Percentiles rank a stretch among this genome's conserved stretches.
These are phyloP conservation scores for Oryza officinalis DNA, from an alignment of 176 grass and related monocot species.

Conservation along the genomic window DNA sequence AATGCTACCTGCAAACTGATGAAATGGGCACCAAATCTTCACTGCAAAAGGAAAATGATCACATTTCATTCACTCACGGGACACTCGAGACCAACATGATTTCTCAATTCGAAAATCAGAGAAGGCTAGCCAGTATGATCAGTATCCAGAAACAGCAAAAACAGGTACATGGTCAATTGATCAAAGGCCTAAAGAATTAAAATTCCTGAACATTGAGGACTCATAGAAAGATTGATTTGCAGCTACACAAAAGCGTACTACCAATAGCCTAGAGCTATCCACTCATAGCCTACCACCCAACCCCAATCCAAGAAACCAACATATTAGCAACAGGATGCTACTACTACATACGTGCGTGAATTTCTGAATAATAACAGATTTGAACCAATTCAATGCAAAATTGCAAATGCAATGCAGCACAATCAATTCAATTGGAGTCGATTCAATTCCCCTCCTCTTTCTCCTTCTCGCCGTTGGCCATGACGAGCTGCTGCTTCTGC, in stretches of 20 bases:
- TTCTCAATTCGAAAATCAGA: background rate
- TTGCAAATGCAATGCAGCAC: background rate
- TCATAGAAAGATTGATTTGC: constrained; percentile 27
- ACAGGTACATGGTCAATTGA: background rate
- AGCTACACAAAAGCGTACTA: constrained; percentile 21
- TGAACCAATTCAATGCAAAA: constrained; percentile 37
- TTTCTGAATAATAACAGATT: background rate
- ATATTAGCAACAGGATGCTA: constrained; percentile 7
- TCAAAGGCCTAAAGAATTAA: background rate
- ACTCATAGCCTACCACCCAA: background rate
- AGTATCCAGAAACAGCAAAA: background rate
- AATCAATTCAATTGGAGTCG: background rate
- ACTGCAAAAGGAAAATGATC: background rate
- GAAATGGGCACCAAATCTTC: background rate
- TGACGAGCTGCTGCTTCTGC: constrained; percentile 6
- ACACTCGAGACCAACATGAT: background rate
- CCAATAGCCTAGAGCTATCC: constrained; percentile 30
- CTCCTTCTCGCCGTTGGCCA: background rate
- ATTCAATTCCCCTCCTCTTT: constrained; percentile 37
- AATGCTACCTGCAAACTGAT: background rate
- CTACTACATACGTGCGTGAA: constrained; percentile 3
- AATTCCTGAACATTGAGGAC: background rate
- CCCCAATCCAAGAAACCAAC: constrained; percentile 18
- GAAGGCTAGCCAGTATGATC: background rate
- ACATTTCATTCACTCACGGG: background rate